These are phyloP conservation scores for Pontederia paniculata DNA, from an alignment of 176 grass and related monocot species.

Conservation along the genomic window DNA sequence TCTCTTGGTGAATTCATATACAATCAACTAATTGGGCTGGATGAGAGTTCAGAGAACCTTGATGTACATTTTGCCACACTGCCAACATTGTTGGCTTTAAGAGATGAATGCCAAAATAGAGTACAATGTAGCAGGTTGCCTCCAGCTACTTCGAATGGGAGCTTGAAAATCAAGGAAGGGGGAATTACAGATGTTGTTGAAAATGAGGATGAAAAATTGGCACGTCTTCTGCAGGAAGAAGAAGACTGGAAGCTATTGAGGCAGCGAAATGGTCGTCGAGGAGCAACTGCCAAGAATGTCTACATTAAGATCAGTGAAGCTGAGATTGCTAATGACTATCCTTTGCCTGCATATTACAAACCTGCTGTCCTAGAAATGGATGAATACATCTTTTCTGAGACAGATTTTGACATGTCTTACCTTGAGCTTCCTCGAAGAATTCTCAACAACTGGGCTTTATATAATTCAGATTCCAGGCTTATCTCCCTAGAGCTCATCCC, in stretches of 20 bases:
- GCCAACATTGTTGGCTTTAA: slow-evolving; percentile 73
- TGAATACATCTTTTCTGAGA: slow-evolving; percentile 83
- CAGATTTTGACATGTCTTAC: slow-evolving; percentile 49
- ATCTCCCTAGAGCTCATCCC: slow-evolving; percentile 88
- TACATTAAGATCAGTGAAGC: slow-evolving; percentile 97
- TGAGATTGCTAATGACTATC: slow-evolving; percentile 96
- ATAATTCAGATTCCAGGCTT: slow-evolving; percentile 92
- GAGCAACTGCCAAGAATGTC: slow-evolving; percentile 51
- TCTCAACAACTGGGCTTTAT: slow-evolving; percentile 88
- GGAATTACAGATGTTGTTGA: slow-evolving; percentile 30
- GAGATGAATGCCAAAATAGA: slow-evolving; percentile 78
- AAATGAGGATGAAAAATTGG: slow-evolving; percentile 80
- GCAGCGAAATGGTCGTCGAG: slow-evolving; percentile 55
- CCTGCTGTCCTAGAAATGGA: slow-evolving; percentile 84
- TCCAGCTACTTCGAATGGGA: slow-evolving; percentile 42
- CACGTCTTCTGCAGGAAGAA: slow-evolving; percentile 80
- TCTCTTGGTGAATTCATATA: slow-evolving; percentile 82
- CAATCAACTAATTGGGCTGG: slow-evolving; percentile 81
- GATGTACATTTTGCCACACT: slow-evolving; percentile 50
- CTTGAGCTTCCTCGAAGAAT: slow-evolving; percentile 78
- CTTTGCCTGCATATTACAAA: slow-evolving; percentile 93
- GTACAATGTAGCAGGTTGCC: slow-evolving; percentile 30
- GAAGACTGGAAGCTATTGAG: slow-evolving; percentile 97
- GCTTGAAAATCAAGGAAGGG: slow-evolving; percentile 63
- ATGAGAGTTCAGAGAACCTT: slow-evolving; percentile 38